These are phyloP conservation scores for Penicillium mononematosum DNA, from an alignment of 495 filamentous ascomycete species.

Conservation along the genomic window DNA sequence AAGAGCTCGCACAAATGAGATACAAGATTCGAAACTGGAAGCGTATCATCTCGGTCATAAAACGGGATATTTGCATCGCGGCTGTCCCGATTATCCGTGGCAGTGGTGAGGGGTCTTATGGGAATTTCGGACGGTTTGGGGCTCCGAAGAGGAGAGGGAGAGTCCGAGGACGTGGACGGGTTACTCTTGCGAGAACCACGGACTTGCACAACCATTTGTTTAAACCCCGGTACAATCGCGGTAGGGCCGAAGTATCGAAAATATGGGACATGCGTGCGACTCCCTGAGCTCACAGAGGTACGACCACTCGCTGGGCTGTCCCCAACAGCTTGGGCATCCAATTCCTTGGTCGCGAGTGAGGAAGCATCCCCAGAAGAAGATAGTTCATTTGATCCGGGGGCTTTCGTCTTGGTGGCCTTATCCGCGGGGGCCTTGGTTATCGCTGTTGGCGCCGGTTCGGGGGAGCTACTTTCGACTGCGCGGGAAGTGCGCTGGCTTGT, in stretches of 20 bases:
- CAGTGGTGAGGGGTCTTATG: constrained; percentile 23
- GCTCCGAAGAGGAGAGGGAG: constrained; percentile 37
- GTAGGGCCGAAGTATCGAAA: constrained; percentile 87
- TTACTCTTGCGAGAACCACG: constrained; percentile 53
- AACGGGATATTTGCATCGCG: constrained; percentile 68
- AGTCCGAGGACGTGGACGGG: constrained; percentile 49
- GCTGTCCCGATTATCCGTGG: constrained; percentile 41
- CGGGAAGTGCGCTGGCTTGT: constrained; percentile 16
- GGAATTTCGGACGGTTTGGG: constrained; percentile 31
- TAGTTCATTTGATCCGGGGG: constrained; percentile 21
- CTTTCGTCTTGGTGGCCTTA: constrained; percentile 25
- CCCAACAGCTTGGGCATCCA: constrained; percentile 27
- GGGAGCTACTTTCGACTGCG: constrained; percentile 33
- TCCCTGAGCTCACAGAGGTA: constrained; percentile 41
- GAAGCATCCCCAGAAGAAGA: constrained; percentile 24
- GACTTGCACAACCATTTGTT: constrained; percentile 81
- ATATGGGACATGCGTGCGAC: constrained; percentile 72
- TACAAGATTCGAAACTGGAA: constrained; percentile 68
- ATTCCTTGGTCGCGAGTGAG: constrained; percentile 31
- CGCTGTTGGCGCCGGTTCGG: constrained; percentile 22
- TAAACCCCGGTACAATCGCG: constrained; percentile 88
- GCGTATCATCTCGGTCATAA: constrained; percentile 68
- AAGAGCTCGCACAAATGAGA: constrained; percentile 73
- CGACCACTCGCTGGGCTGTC: constrained; percentile 46
- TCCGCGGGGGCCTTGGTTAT: constrained; percentile 11